Evolutionary conservation across 192 early-diverging fungal species (phyloP).

Genomic region (Blastocladiella britannica): DNA sequence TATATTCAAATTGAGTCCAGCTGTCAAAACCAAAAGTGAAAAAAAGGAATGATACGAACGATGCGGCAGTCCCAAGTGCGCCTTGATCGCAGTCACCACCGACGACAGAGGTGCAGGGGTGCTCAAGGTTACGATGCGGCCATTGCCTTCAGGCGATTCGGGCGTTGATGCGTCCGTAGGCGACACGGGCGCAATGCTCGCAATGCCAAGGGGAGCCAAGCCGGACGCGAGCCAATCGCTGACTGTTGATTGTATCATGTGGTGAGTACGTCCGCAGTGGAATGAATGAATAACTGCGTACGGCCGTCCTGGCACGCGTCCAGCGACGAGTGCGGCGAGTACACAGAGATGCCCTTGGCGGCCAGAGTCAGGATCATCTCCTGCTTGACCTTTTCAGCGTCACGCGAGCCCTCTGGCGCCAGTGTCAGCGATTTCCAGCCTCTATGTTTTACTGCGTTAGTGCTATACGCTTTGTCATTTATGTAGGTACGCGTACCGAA

Average conservation of each 20-base stretch:
- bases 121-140: slow-evolving; percentile 11
- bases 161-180: slow-evolving; percentile 10
- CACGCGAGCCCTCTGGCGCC: slow-evolving; percentile 39
- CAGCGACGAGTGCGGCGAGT: slow-evolving; percentile 75
- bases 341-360: slow-evolving; percentile 67
- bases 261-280: too few relatives aligned
- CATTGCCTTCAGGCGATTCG: slow-evolving; percentile 15
- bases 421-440: slow-evolving; percentile 36
- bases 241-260: too few relatives aligned
- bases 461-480: too few relatives aligned
- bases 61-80: slow-evolving; percentile 37
- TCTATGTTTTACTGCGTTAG: too few relatives aligned
- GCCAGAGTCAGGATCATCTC: slow-evolving; percentile 56
- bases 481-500: slow-evolving; percentile 26
- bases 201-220: slow-evolving; percentile 14
- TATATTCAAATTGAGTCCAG: not conserved
- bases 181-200: slow-evolving; percentile 15
- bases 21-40: too few relatives aligned
- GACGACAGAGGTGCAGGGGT: slow-evolving; percentile 17
- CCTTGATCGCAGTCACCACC: slow-evolving; percentile 40
- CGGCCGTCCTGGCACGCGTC: slow-evolving; percentile 20
- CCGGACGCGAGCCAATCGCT: slow-evolving; percentile 81
- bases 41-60: slow-evolving; percentile 10
- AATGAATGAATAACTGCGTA: too few relatives aligned
- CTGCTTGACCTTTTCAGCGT: slow-evolving; percentile 42